Conservation (phyloP, 768 basidiomycete species). For the Lentinula aciculospora region DNA sequence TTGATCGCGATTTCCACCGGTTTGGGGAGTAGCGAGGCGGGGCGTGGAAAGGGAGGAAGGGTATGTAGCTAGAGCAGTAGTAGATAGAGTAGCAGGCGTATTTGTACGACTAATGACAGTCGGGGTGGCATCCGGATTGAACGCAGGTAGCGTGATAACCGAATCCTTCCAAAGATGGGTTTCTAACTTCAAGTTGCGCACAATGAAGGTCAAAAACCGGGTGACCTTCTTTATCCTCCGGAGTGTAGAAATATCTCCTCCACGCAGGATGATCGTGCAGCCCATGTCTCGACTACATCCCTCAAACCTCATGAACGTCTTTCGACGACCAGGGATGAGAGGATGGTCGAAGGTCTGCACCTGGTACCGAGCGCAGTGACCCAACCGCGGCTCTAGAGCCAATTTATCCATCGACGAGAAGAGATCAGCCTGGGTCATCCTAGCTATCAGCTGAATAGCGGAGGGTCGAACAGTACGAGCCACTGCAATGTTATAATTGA, state of each 20-base stretch:
- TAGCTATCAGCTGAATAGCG: constrained; percentile 81
- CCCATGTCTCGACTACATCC: constrained; percentile 91
- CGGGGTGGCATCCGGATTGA: constrained; percentile 64
- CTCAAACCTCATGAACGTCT: constrained; percentile 98
- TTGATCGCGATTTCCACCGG: not conserved
- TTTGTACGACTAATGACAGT: constrained; percentile 21
- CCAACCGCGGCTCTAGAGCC: constrained; percentile 82
- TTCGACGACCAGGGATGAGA: constrained; percentile 88
- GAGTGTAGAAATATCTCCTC: constrained; percentile 77
- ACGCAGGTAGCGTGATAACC: constrained; percentile 66
- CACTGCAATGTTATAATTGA: constrained; percentile 82
- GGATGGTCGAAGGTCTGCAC: constrained; percentile 94
- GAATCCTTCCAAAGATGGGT: constrained; percentile 92
- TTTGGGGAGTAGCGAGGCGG: constrained; percentile 21
- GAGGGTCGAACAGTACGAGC: constrained; percentile 85
- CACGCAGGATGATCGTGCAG: constrained; percentile 89
- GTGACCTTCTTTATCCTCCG: constrained; percentile 88
- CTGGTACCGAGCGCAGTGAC: constrained; percentile 80
- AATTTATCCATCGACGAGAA: constrained; percentile 95
- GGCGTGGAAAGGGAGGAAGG: constrained; percentile 25
- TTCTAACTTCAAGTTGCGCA: constrained; percentile 90
- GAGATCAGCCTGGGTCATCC: constrained; percentile 92
- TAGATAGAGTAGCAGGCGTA: constrained; percentile 13
- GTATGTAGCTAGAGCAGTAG: constrained; percentile 18
- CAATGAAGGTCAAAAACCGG: constrained; percentile 86